These are phyloP conservation scores for Gamarada debralockiae DNA, from an alignment of 495 filamentous ascomycete species.

Conservation along the genomic window DNA sequence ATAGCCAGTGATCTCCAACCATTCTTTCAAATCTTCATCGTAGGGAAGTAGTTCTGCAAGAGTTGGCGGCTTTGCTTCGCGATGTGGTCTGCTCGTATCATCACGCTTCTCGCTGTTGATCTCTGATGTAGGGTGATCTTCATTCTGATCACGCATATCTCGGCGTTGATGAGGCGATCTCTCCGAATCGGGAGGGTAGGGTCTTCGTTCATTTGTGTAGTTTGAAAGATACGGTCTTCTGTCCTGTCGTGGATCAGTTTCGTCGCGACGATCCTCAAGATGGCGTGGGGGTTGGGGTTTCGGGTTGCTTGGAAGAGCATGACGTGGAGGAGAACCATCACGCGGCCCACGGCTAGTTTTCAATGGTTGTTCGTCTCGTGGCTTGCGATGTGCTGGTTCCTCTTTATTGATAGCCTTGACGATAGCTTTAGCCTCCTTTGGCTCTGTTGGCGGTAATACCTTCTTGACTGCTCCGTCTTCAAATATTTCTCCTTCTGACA, in stretches of 20 bases:
- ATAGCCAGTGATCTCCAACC: slow-evolving; percentile 58
- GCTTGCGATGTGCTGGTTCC: background rate
- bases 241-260: slow-evolving; percentile 7
- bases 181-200: slow-evolving; percentile 3
- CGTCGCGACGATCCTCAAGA: slow-evolving; percentile 10
- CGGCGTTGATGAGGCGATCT: background rate
- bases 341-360: background rate
- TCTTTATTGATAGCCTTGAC: slow-evolving; percentile 1
- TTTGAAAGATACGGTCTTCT: slow-evolving; percentile 3
- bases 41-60: slow-evolving; percentile 13
- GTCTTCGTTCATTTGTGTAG: slow-evolving; percentile 9
- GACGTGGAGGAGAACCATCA: slow-evolving; percentile 8
- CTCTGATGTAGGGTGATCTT: slow-evolving; percentile 3
- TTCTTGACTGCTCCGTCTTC: slow-evolving; percentile 15
- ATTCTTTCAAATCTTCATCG: slow-evolving; percentile 50
- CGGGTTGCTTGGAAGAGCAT: slow-evolving; percentile 1
- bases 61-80: slow-evolving; percentile 2
- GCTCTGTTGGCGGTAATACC: background rate
- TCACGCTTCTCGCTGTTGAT: background rate
- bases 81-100: background rate
- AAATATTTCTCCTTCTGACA: slow-evolving; percentile 25
- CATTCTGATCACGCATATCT: slow-evolving; percentile 14
- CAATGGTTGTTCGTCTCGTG: slow-evolving; percentile 6
- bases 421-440: slow-evolving; percentile 4
- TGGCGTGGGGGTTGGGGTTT: slow-evolving; percentile 3